Conservation (phyloP, 1,284 basidiomycete species). For the Agaricales sp. region DNA sequence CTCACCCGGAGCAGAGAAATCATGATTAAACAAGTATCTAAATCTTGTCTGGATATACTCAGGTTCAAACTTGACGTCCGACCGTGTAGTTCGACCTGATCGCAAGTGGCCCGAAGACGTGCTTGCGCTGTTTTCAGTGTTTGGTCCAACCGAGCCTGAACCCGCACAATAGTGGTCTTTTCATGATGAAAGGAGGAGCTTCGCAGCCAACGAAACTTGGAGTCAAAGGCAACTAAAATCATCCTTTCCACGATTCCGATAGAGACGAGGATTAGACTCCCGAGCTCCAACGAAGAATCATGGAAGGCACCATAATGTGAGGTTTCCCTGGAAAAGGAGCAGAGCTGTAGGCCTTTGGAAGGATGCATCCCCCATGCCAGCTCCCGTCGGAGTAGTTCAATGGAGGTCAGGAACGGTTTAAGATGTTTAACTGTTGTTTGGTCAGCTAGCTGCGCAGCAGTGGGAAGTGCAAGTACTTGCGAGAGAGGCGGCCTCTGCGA, state of each 20-base stretch:
- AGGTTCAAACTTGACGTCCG: conserved; percentile 15
- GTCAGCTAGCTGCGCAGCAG: too few relatives aligned
- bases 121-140: conserved; percentile 23
- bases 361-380: conserved; percentile 34
- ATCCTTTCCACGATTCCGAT: conserved; percentile 24
- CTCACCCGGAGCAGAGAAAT: conserved; percentile 35
- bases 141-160: conserved; percentile 19
- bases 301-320: conserved; percentile 20
- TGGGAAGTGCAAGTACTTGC: too few relatives aligned
- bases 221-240: conserved; percentile 25
- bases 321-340: conserved; percentile 11
- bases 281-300: conserved; percentile 23
- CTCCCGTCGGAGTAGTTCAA: conserved; percentile 19
- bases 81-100: conserved; percentile 21
- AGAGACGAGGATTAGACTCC: conserved; percentile 23
- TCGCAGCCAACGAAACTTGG: conserved; percentile 11
- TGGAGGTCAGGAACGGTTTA: conserved; percentile 17
- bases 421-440: conserved; percentile 27
- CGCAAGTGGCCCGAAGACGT: conserved; percentile 23
- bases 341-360: conserved; percentile 10
- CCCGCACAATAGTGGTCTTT: conserved; percentile 17
- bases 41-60: conserved; percentile 21
- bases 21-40: conserved; percentile 29
- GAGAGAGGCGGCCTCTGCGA: background rate
- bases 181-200: conserved; percentile 15